phyloP scores from a whole-genome alignment of 768 basidiomycete species.

The Lentinus brumalis region DNA sequence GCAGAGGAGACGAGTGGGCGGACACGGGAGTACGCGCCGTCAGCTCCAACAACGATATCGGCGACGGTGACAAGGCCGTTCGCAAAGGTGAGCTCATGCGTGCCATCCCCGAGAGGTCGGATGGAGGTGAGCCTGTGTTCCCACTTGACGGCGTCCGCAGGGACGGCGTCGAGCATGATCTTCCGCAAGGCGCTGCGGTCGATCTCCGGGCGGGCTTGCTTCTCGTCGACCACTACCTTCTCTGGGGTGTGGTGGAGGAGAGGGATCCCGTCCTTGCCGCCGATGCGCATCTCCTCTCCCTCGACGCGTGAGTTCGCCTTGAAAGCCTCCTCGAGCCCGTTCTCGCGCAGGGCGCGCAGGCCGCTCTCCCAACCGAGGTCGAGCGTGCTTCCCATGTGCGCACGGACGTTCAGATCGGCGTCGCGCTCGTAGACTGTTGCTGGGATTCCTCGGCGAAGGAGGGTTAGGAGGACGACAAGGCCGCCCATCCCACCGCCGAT shows the following conservation, averaged over 20 bases:
- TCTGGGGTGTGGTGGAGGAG: not conserved
- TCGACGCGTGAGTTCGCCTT: not conserved
- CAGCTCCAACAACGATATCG: constrained; percentile 38
- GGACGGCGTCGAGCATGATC: constrained; percentile 1
- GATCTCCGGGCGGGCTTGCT: not conserved
- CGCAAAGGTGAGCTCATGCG: not conserved
- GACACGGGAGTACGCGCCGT: constrained; percentile 44
- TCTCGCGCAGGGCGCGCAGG: constrained; percentile 4
- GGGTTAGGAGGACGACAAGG: constrained; percentile 2
- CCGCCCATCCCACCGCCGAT: constrained; percentile 4
- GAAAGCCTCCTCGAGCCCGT: not conserved
- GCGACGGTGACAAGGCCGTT: not conserved
- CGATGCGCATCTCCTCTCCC: not conserved
- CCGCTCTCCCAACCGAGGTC: constrained; percentile 1
- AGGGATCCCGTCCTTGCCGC: not conserved
- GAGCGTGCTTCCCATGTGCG: not conserved
- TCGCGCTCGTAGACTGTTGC: constrained; percentile 8
- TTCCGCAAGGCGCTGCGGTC: not conserved
- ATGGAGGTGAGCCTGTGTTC: not conserved
- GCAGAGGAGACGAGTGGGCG: constrained; percentile 35
- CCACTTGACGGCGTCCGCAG: constrained; percentile 1
- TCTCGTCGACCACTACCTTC: not conserved
- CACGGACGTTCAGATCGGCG: not conserved
- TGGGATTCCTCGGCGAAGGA: not conserved
- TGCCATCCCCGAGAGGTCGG: not conserved